These are phyloP conservation scores for Ascosphaera acerosa DNA, from an alignment of 2,329 filamentous ascomycete species.

Conservation along the genomic window DNA sequence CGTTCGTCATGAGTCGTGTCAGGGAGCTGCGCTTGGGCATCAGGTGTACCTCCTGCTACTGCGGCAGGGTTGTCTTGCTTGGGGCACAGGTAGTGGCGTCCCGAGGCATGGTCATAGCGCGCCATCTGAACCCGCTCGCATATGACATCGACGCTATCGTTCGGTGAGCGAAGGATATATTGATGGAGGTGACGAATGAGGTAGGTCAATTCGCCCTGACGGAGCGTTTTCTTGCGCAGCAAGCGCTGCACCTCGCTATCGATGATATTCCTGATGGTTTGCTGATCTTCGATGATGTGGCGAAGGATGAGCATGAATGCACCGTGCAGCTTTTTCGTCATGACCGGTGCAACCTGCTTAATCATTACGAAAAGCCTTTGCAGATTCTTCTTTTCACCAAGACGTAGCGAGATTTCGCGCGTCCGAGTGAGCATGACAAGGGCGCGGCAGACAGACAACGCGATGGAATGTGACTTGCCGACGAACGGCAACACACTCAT, in stretches of 20 bases:
- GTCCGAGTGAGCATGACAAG: slow-evolving; percentile 69
- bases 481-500: slow-evolving; percentile 64
- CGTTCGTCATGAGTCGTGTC: too few relatives aligned
- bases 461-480: slow-evolving; percentile 65
- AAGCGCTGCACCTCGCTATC: slow-evolving; percentile 59
- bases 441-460: slow-evolving; percentile 58
- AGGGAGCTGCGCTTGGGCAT: slow-evolving; percentile 4
- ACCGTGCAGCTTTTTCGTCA: slow-evolving; percentile 47
- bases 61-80: slow-evolving; percentile 16
- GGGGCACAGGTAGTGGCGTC: slow-evolving; percentile 27
- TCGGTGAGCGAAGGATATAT: slow-evolving; percentile 54
- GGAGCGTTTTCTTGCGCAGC: slow-evolving; percentile 34
- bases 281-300: slow-evolving; percentile 84
- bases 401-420: slow-evolving; percentile 43
- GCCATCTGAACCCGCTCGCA: slow-evolving; percentile 59
- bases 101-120: slow-evolving; percentile 31
- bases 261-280: slow-evolving; percentile 79
- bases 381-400: slow-evolving; percentile 73
- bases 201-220: slow-evolving; percentile 39
- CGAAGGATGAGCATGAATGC: slow-evolving; percentile 68
- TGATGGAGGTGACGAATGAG: slow-evolving; percentile 60
- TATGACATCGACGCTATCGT: slow-evolving; percentile 65
- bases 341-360: slow-evolving; percentile 62
- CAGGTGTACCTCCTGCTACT: slow-evolving; percentile 18
- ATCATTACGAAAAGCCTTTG: slow-evolving; percentile 85